Base-by-base conservation (phyloP, 441 rosid genomes). In the Pelargonium citronellum region DNA sequence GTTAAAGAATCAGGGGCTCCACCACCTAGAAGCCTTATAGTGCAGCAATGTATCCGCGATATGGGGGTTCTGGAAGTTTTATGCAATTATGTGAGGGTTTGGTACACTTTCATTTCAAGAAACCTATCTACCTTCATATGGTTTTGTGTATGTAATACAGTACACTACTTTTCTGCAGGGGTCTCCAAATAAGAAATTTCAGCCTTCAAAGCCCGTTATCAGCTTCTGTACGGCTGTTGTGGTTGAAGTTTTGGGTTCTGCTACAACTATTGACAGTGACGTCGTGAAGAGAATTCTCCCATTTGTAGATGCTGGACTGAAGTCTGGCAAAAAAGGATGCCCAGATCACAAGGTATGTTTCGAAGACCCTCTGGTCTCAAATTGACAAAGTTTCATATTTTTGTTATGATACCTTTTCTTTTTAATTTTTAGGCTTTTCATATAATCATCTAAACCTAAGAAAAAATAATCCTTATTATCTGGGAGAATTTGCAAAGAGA, bases 1-100 rank as follows among this genome's bases (percentile, higher is more conserved):
- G 92, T 91, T 73, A 89, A 89, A 74, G 84, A 75, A 24, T 87
- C 97, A 0, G 99, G 98, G 77, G 98, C 98, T 16, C 89, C 96
- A 13, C 94, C 87, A 44, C 97, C 99, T 64, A 87, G 98, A 72
- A 80, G 80, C 72, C 86, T 95, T 72, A 70, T 92, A 12, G 97
- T 95, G 84, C 98, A 91, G 85, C 98, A 95, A 71, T 92, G 96
- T 75, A 74, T 86, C 69, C 83, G 92, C 58, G 96, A 92, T 76
- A 79, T 74, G 93, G 92, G 95, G 71, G 86, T 95, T 75, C 80
- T 95, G 76, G 97, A 95, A 82, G 77, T 83, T 67, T 64, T 95
- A 75, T 91, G 97, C 87, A 89, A 72, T 80, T 88, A 89, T 77
- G 99, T 95, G 83, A 88, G 97, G 74, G 64, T 74, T 74, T 64